These are phyloP conservation scores for Pseudogymnoascus sp. DNA, from an alignment of 2,329 filamentous ascomycete species.

Conservation along the genomic window DNA sequence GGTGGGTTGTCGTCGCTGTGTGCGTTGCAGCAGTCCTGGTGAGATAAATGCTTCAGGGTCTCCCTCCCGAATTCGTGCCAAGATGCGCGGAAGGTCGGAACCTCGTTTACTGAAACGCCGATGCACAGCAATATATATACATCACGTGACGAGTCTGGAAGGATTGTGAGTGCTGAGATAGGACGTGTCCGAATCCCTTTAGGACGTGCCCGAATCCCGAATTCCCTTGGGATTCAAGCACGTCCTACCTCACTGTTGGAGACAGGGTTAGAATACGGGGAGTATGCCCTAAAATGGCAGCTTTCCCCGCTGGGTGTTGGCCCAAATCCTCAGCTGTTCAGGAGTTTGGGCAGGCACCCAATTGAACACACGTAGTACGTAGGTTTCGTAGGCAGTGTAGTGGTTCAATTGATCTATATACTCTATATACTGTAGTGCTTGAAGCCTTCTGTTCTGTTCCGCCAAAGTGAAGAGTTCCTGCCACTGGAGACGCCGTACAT, in stretches of 20 bases:
- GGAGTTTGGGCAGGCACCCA: too few species aligned
- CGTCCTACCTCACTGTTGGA: too few species aligned
- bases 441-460: constrained; percentile 33
- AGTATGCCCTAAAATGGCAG: background rate
- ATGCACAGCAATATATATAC: background rate
- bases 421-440: background rate
- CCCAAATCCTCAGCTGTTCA: too few species aligned
- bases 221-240: too few species aligned
- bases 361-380: too few species aligned
- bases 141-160: constrained; percentile 1
- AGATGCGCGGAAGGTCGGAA: background rate
- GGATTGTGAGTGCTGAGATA: too few species aligned
- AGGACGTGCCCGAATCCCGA: too few species aligned
- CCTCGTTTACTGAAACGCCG: constrained; percentile 5
- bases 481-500: background rate
- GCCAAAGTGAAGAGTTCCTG: constrained; percentile 31
- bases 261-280: too few species aligned
- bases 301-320: too few species aligned
- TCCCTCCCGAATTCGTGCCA: background rate
- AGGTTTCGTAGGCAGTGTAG: too few species aligned
- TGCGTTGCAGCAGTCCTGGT: background rate
- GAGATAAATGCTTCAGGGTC: background rate
- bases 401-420: background rate
- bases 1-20: background rate
- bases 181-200: background rate